Base-by-base conservation (phyloP, 352 stramenopile species). In the Phytopythium kandeliae region DNA sequence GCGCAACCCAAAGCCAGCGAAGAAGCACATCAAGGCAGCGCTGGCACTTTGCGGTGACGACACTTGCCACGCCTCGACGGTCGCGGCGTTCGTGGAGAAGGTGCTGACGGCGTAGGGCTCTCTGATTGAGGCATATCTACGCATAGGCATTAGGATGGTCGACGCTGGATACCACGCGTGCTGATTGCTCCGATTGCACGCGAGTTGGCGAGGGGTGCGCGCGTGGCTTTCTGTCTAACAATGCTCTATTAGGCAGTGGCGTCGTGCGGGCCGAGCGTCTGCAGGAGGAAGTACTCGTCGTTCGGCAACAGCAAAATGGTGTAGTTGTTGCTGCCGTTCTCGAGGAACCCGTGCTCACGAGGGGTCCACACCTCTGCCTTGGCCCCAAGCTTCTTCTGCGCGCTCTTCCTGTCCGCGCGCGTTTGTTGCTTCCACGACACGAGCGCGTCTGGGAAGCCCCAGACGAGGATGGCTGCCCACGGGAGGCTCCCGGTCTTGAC, bases 281-380 rank as follows among this genome's bases (percentile, higher is more conserved):
- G 82, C 16, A 91, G 54, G 38, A 86, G 35, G 35, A 82, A 84
- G 46, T 93, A 93, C 51, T 87, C 71, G 11, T 85, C 67, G 24
- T 85, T 63, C 4, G 82, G 82, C 5, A 93, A 55, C 30, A 90
- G 51, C 13, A 93, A 37, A 17, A 93, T 46, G 10, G 75, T 87
- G 57, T 86, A 91, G 50, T 86, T 76, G 54, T 93, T 93, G 67
- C 58, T 77, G 19, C 82, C 82, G 60, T 85, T 85, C 35, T 77
- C 51, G n/a, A 91, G 42, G 43, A 73, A 93, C 1, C 82, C 82
- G 55, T 93, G 82, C 51, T 93, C 82, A 48, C 71, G 66, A 17
- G 16, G 45, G n/a, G 58, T 47, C 21, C 22, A 59, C 38, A 55
- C 67, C 28, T 42, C 24, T 22, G 17, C 34, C 21, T 41, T 24